These are phyloP conservation scores for Saksenaea oblongispora DNA, from an alignment of 371 early-diverging fungal genomes.

Conservation along the genomic window DNA sequence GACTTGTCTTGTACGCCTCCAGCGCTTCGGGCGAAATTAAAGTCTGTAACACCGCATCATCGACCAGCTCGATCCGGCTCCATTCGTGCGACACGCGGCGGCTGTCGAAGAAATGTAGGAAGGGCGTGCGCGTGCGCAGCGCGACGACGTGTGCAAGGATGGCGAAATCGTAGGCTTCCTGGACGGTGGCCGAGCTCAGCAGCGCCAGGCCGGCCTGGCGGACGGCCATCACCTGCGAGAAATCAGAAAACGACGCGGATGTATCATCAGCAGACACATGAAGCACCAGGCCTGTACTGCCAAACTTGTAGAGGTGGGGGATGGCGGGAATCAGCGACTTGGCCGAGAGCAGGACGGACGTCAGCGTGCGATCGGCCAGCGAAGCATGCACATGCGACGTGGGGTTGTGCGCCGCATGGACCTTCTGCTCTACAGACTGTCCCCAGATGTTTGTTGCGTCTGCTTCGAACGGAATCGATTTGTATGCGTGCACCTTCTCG, in stretches of 20 bases:
- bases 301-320: constrained; percentile 66
- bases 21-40: constrained; percentile 37
- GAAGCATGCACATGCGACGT: constrained; percentile 17
- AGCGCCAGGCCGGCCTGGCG: constrained; percentile 77
- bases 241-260: constrained; percentile 43
- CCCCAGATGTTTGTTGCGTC: constrained; percentile 19
- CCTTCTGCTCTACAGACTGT: constrained; percentile 13
- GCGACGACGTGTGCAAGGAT: constrained; percentile 65
- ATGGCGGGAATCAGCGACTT: constrained; percentile 59
- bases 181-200: constrained; percentile 68
- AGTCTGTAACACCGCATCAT: constrained; percentile 15
- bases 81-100: constrained; percentile 43
- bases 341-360: constrained; percentile 57
- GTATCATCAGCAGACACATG: constrained; percentile 51
- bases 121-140: constrained; percentile 58
- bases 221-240: constrained; percentile 73
- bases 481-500: neutral
- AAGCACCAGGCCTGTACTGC: constrained; percentile 53
- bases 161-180: constrained; percentile 74
- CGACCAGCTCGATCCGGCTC: constrained; percentile 27
- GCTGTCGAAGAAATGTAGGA: constrained; percentile 61
- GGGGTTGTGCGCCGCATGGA: constrained; percentile 20
- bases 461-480: neutral
- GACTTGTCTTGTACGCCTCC: constrained; percentile 22
- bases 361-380: constrained; percentile 19